phyloP scores from a whole-genome alignment of 2,329 filamentous ascomycete genomes.

The Alternaria brassicae region DNA sequence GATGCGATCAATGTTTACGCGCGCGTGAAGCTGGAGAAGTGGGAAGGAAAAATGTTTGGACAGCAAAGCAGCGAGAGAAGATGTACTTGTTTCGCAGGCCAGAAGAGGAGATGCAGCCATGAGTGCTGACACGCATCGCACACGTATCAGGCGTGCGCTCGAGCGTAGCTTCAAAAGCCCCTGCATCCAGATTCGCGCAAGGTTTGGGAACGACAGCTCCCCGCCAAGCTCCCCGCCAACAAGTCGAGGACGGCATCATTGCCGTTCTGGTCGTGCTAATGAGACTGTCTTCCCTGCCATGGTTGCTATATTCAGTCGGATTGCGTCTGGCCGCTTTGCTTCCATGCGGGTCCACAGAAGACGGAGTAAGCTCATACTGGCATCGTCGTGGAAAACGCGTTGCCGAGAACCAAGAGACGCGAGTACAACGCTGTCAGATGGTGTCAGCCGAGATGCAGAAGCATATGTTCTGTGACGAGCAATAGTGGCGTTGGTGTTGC shows the following conservation, averaged over 20 bases:
- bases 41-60: slow-evolving; percentile 24
- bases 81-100: slow-evolving; percentile 39
- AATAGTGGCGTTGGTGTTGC: slow-evolving; percentile 28
- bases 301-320: slow-evolving; percentile 12
- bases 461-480: slow-evolving; percentile 7
- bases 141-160: slow-evolving; percentile 28
- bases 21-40: slow-evolving; percentile 19
- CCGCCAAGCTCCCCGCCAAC: slow-evolving; percentile 33
- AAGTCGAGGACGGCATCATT: slow-evolving; percentile 14
- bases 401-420: slow-evolving; percentile 15
- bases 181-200: slow-evolving; percentile 26
- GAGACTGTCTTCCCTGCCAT: not conserved
- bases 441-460: slow-evolving; percentile 12
- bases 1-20: slow-evolving; percentile 15
- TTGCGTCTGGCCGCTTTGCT: slow-evolving; percentile 16
- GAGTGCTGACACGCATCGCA: slow-evolving; percentile 21
- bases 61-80: slow-evolving; percentile 24
- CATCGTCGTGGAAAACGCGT: slow-evolving; percentile 22
- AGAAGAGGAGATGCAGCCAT: slow-evolving; percentile 17
- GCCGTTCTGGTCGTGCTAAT: slow-evolving; percentile 11
- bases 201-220: slow-evolving; percentile 26
- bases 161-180: slow-evolving; percentile 24
- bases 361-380: slow-evolving; percentile 19
- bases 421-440: slow-evolving; percentile 9
- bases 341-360: slow-evolving; percentile 13